These are phyloP conservation scores for Cyberlindnera mycetangii DNA, from an alignment of 805 yeast genomes.

Conservation along the genomic window DNA sequence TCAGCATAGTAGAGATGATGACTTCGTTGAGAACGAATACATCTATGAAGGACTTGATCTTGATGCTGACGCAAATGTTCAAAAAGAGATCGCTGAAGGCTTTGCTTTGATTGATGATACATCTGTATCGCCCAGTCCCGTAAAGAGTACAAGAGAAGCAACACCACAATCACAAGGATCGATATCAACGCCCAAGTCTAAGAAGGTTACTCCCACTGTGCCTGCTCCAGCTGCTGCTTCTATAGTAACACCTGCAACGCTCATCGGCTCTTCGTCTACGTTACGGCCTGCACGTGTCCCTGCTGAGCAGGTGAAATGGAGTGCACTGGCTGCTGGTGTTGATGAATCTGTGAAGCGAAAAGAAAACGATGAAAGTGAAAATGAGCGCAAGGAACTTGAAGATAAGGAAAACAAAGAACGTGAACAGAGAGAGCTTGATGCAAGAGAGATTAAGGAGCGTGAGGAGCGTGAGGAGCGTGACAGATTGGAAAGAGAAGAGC, in stretches of 20 bases:
- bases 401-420: not conserved
- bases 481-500: conserved; percentile 5
- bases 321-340: conserved; percentile 6
- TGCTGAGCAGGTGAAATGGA: conserved; percentile 12
- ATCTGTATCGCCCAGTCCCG: conserved; percentile 12
- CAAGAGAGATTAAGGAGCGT: conserved; percentile 6
- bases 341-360: conserved; percentile 1
- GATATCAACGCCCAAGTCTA: conserved; percentile 10
- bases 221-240: conserved; percentile 7
- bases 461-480: conserved; percentile 7
- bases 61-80: conserved; percentile 48
- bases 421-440: conserved; percentile 1
- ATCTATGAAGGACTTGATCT: conserved; percentile 84
- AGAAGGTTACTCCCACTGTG: not conserved
- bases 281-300: conserved; percentile 12
- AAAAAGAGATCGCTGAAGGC: conserved; percentile 44
- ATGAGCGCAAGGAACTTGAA: not conserved
- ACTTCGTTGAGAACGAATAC: conserved; percentile 90
- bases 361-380: conserved; percentile 6
- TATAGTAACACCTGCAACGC: conserved; percentile 3
- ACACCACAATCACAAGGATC: conserved; percentile 1
- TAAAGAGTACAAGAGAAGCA: conserved; percentile 4
- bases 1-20: conserved; percentile 87
- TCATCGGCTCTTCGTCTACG: conserved; percentile 7
- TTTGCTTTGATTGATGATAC: conserved; percentile 11